Percentiles rank a stretch among this genome's conserved stretches.
These are phyloP conservation scores for Atkinsonella hypoxylon DNA, from an alignment of 2,329 filamentous ascomycete species.

Conservation along the genomic window DNA sequence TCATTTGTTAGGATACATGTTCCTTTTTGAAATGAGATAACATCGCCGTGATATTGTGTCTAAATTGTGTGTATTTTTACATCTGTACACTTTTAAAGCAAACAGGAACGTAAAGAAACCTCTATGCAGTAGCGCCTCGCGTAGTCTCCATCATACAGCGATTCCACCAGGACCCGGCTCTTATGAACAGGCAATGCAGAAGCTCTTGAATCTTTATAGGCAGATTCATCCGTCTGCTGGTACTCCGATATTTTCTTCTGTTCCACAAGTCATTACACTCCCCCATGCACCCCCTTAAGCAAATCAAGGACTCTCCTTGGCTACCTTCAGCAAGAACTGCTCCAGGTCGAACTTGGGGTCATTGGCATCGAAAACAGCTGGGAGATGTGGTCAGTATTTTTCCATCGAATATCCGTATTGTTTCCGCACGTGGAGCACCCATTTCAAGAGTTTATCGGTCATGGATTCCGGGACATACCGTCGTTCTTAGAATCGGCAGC, in stretches of 20 bases:
- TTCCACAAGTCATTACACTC: background rate
- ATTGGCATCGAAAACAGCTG: conserved; percentile 49
- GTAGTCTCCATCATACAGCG: conserved; percentile 24
- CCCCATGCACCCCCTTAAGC: background rate
- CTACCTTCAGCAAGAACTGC: conserved; percentile 59
- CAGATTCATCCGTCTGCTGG: background rate
- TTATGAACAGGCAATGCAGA: conserved; percentile 1
- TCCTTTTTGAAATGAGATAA: background rate
- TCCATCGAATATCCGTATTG: background rate
- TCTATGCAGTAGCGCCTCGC: conserved; percentile 36
- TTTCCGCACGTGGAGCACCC: background rate
- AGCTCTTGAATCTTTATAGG: conserved; percentile 3
- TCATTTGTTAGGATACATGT: background rate
- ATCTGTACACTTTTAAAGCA: conserved; percentile 34
- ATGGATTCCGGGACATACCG: conserved; percentile 15
- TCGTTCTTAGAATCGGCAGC: conserved; percentile 20
- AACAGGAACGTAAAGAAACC: conserved; percentile 33
- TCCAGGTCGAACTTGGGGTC: conserved; percentile 92
- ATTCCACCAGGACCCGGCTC: conserved; percentile 15
- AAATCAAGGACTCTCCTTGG: conserved; percentile 37
- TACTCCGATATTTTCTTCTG: background rate
- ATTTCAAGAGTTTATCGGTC: background rate
- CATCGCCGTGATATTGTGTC: conserved; percentile 20
- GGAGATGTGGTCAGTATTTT: conserved; percentile 1
- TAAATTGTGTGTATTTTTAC: conserved; percentile 40